Evolutionary conservation across 345 rosid species (phyloP), one percentile per base, ranked within the genome.

Genomic region (Camelina neglecta): DNA sequence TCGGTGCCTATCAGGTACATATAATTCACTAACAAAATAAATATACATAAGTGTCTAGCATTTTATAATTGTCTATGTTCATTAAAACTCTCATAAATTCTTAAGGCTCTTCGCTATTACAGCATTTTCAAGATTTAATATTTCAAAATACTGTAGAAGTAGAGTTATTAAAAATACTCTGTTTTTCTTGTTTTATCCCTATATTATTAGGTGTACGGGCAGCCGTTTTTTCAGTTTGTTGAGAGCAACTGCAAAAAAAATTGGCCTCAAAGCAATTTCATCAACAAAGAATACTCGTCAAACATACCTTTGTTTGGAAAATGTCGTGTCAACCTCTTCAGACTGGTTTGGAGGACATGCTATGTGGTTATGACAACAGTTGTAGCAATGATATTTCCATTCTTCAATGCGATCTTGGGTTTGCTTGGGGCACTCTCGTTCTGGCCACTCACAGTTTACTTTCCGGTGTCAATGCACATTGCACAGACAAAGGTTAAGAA

Each of bases 1-100:
- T 92, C 0, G 91, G 98, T 44, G 97, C 96, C 23, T 94, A 92
- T 75, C 98, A 92, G 90, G 97, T 92, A 74, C 8, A 36, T 89
- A 65, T 39, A 74, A 60, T 8, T 41, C 38, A 88, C 80, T 90
- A 72, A 81, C 85, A 3, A 10, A 51, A 36, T 3, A 50, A n/a
- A 36, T 39, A 33, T 33, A 33, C 8, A 67, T 29, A 29, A 29
- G 31, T 67, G 21, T 36, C 18, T 41, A 16, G 11, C 45, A 58
- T 44, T 45, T 47, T 61, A 56, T 48, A 48, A 33, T 60, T 60
- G 10, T 21, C 60, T 41, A 55, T 18, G 44, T 20, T 66, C 47
- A 50, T 66, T 2, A 15, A 44, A 24, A 44, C 0, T 26, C 8
- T 13, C 36, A 20, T 24, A 31, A 45, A 12, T 21, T 21, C 23